phyloP scores from a whole-genome alignment of 441 rosid species.

The Hura crepitans region DNA sequence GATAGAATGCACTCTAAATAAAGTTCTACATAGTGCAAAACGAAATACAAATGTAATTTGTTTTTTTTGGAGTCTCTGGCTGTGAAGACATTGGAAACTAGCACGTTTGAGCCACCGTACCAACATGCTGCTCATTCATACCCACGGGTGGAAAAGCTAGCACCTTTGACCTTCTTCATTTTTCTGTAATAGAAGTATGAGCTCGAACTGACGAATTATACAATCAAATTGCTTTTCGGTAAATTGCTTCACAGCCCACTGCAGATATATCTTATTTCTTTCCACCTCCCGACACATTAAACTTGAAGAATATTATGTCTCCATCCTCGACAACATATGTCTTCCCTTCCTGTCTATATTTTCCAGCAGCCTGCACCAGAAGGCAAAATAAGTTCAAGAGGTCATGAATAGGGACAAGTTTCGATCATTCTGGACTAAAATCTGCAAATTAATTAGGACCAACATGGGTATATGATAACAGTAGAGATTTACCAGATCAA shows the following conservation, averaged over 20 bases:
- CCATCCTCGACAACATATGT: constrained; percentile 92
- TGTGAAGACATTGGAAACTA: neutral
- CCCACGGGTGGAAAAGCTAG: constrained; percentile 1
- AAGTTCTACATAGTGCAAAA: constrained; percentile 13
- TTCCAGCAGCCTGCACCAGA: constrained; percentile 73
- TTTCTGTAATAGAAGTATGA: neutral
- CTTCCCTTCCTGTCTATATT: constrained; percentile 92
- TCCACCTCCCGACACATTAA: constrained; percentile 91
- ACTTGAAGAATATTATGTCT: constrained; percentile 92
- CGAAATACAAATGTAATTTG: constrained; percentile 10
- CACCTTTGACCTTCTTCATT: neutral
- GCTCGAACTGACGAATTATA: constrained; percentile 9
- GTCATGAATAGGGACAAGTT: neutral
- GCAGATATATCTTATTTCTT: constrained; percentile 58
- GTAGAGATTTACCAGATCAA: neutral
- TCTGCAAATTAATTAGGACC: neutral
- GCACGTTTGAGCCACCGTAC: neutral
- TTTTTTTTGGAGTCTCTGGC: constrained; percentile 1
- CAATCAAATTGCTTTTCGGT: neutral
- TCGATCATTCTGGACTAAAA: neutral
- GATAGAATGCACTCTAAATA: neutral
- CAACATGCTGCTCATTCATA: neutral
- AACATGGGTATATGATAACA: neutral
- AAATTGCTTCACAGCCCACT: neutral
- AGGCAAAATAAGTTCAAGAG: constrained; percentile 1